Percentiles rank a stretch among this genome's conserved stretches.
Conservation (phyloP, 2,329 filamentous ascomycete genomes). For the Lecanicillium sp. region DNA sequence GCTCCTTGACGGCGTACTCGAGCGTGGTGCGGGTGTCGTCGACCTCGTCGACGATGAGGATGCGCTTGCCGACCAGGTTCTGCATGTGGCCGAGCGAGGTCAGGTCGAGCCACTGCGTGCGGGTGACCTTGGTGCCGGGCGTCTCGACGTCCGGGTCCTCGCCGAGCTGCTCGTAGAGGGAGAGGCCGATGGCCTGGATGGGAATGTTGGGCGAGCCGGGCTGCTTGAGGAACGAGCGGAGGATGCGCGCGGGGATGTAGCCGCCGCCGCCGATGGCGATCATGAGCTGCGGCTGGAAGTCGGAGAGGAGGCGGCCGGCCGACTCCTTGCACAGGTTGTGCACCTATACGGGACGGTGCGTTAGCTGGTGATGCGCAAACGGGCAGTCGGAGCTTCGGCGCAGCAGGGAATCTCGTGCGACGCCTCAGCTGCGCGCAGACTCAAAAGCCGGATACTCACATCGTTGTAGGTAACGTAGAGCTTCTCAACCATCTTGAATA, state of each 20-base stretch:
- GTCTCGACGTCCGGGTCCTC: conserved; percentile 54
- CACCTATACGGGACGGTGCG: conserved; percentile 52
- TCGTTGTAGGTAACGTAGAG: conserved; percentile 89
- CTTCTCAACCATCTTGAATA: conserved; percentile 68
- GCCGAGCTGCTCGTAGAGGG: conserved; percentile 84
- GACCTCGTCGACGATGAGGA: conserved; percentile 91
- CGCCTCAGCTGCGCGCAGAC: neutral
- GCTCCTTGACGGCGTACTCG: conserved; percentile 87
- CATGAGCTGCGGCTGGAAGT: conserved; percentile 91
- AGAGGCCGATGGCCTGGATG: conserved; percentile 97
- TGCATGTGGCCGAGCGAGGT: conserved; percentile 75
- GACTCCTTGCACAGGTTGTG: conserved; percentile 94
- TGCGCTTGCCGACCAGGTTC: conserved; percentile 83
- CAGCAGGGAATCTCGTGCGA: neutral
- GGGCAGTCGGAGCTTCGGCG: too few species aligned
- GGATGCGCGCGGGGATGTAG: conserved; percentile 93
- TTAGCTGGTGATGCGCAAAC: conserved; percentile 2
- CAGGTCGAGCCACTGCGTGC: conserved; percentile 97
- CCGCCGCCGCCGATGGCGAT: conserved; percentile 97
- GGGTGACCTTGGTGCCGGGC: conserved; percentile 88
- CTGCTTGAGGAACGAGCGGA: conserved; percentile 94
- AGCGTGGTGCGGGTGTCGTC: conserved; percentile 92
- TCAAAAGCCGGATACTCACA: conserved; percentile 44
- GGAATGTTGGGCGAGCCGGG: conserved; percentile 87
- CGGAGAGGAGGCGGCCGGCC: conserved; percentile 71